Base-by-base conservation (phyloP, 352 stramenopile species). In the Globisporangium irregulare region DNA sequence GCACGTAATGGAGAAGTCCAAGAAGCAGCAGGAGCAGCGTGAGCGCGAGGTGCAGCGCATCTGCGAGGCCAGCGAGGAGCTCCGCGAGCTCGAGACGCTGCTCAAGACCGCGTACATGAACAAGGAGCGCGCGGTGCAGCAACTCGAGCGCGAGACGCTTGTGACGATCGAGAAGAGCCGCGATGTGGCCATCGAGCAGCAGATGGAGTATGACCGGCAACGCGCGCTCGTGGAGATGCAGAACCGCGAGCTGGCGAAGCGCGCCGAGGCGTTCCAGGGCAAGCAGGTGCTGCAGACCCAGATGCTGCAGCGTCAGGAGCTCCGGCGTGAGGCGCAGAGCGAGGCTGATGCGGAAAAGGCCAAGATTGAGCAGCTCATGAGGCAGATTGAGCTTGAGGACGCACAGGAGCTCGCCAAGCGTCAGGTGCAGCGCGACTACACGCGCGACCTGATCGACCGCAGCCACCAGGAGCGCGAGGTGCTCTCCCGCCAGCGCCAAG, bases 61-160 rank as follows among this genome's bases (percentile, higher is more conserved):
- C 68, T 97, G 90, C 69, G 89, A 97, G 60, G 81, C 84, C 20
- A 95, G 84, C 68, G 87, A 96, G 64, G 93, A 98, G 70, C 77
- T 98, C 12, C 90, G 91, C 54, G 88, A 97, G 48, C 82, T 98
- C 38, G 88, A 98, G 69, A 46, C 73, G 36, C 86, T 95, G 64
- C 78, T 98, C n/a, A 92, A 97, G 68, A 93, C 91, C 66, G 93
- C 92, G 29, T 98, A 98, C 76, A 87, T 98, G 75, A 97, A 98
- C 75, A 98, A 97, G 73, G 92, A 98, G 62, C 79, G 93, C 38
- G 90, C 91, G 1, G 86, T 81, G 63, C 93, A 98, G 76, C 86
- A 97, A 62, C 76, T 97, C 63, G 90, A 98, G 73, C 78, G 80
- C n/a, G 77, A 96, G 69, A 81, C 88, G n/a, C 68, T 96, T 43